Conservation (phyloP, 1,139 yeast species). For the Geotrichum restrictum region DNA sequence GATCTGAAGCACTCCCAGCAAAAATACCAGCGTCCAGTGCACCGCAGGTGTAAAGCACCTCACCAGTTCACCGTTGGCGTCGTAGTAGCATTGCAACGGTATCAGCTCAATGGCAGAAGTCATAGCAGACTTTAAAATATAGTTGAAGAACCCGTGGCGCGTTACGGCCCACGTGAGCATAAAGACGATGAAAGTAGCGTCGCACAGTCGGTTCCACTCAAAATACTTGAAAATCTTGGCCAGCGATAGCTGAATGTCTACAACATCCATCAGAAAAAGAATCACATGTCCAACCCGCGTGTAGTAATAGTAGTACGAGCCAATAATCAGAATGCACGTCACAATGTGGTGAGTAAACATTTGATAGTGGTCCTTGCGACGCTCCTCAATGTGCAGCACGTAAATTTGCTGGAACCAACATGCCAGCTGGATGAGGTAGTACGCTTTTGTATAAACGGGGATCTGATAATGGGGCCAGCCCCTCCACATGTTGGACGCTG, state of each 20-base stretch:
- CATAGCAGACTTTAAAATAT: constrained; percentile 48
- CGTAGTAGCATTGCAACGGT: constrained; percentile 28
- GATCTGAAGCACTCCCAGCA: constrained; percentile 66
- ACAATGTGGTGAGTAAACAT: constrained; percentile 88
- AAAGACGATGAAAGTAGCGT: constrained; percentile 63
- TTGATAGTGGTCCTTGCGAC: constrained; percentile 76
- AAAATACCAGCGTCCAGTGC: constrained; percentile 50
- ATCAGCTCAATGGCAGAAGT: constrained; percentile 33
- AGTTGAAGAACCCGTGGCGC: constrained; percentile 74
- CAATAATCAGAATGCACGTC: constrained; percentile 62
- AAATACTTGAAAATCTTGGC: constrained; percentile 79
- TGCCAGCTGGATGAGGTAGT: constrained; percentile 67
- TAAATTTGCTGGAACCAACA: constrained; percentile 80
- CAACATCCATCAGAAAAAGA: constrained; percentile 75
- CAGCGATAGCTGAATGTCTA: constrained; percentile 63
- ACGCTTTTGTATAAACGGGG: constrained; percentile 50
- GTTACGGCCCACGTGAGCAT: constrained; percentile 64
- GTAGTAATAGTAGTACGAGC: constrained; percentile 71
- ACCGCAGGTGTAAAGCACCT: constrained; percentile 57
- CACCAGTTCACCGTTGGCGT: constrained; percentile 28
- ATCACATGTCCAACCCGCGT: constrained; percentile 77
- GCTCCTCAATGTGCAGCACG: constrained; percentile 70
- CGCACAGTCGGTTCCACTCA: constrained; percentile 59
- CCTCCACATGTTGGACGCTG: constrained; percentile 58
- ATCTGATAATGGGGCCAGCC: constrained; percentile 69